Evolutionary conservation across 768 basidiomycete genomes (phyloP).

Genomic region (Termitomyces sp.): DNA sequence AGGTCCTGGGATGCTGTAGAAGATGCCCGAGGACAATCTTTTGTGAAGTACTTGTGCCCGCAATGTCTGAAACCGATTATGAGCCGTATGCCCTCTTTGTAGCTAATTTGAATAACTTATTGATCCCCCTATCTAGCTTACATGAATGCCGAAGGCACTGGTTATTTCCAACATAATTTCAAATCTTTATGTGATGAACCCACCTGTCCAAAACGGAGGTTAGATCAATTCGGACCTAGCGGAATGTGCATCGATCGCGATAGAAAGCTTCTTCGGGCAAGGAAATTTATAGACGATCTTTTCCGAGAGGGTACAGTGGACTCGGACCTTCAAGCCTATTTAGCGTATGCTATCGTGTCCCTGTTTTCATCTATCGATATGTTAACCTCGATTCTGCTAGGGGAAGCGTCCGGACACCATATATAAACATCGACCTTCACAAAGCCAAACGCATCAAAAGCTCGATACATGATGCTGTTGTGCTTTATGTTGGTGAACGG

Average conservation of each 20-base stretch:
- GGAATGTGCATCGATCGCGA: neutral
- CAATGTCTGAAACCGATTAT: neutral
- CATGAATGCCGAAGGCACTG: conserved; percentile 13
- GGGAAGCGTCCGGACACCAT: conserved; percentile 3
- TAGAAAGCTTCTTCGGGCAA: neutral
- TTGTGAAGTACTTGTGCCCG: neutral
- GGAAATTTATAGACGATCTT: conserved; percentile 14
- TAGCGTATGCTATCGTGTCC: neutral
- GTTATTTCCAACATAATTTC: conserved; percentile 15
- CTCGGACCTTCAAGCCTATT: neutral
- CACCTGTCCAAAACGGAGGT: neutral
- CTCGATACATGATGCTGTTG: neutral
- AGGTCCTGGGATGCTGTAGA: neutral
- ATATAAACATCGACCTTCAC: neutral
- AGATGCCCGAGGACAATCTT: neutral
- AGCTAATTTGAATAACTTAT: neutral
- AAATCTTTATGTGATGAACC: conserved; percentile 8
- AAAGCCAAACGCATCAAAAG: neutral
- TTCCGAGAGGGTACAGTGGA: conserved; percentile 4
- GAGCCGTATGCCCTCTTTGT: neutral
- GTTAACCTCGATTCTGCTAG: neutral
- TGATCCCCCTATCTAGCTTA: neutral
- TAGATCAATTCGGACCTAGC: neutral
- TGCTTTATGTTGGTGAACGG: neutral
- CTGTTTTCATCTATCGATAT: neutral